Evolutionary conservation across 768 basidiomycete species (phyloP).

Genomic region (Tylopilus sp.): DNA sequence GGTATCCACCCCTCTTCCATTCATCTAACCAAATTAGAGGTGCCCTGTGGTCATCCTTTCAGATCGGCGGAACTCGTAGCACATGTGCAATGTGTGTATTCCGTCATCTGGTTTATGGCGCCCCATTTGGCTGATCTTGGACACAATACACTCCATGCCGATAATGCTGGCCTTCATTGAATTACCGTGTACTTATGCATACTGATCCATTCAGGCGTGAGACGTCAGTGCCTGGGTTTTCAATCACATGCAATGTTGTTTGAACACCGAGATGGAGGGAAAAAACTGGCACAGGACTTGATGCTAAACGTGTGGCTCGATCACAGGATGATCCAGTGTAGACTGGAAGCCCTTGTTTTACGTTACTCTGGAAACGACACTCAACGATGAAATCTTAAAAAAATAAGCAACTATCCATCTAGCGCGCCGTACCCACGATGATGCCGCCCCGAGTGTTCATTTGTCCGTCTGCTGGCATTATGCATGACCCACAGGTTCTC

Average conservation of each 20-base stretch:
- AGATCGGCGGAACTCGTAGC: neutral
- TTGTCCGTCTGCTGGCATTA: slow-evolving; percentile 12
- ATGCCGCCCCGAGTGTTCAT: slow-evolving; percentile 4
- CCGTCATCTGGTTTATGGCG: neutral
- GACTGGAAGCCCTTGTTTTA: neutral
- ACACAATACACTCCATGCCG: neutral
- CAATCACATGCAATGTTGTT: slow-evolving; percentile 6
- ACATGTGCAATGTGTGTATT: neutral
- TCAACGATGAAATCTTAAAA: slow-evolving; percentile 9
- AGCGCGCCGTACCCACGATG: slow-evolving; percentile 9
- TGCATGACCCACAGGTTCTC: neutral
- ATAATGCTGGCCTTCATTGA: neutral
- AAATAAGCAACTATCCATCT: neutral
- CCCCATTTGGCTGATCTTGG: neutral
- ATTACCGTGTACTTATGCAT: neutral
- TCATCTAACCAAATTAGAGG: slow-evolving; percentile 23
- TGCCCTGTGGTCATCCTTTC: neutral
- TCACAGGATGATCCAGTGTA: neutral
- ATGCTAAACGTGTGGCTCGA: too few relatives aligned
- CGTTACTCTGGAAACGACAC: slow-evolving; percentile 4
- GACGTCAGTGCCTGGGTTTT: slow-evolving; percentile 1
- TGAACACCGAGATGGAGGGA: neutral
- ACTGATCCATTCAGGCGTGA: neutral
- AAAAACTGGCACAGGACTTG: neutral
- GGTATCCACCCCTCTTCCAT: neutral